These are phyloP conservation scores for Lachancea lanzarotensis DNA, from an alignment of 805 yeast genomes.

Conservation along the genomic window DNA sequence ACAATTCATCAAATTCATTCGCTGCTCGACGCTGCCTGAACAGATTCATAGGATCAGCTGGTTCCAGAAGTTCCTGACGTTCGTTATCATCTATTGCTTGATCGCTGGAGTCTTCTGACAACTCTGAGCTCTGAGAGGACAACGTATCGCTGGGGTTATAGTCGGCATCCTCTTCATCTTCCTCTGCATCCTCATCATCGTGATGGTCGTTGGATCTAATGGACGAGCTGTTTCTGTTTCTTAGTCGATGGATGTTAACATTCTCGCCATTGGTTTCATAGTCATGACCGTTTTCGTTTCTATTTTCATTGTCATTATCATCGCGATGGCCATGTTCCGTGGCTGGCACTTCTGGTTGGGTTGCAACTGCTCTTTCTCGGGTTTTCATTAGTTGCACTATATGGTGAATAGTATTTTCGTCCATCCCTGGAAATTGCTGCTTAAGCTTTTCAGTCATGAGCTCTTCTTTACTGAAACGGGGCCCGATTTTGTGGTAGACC, in stretches of 20 bases:
- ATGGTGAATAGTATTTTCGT: slow-evolving; percentile 27
- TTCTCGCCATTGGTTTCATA: background rate
- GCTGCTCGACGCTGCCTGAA: slow-evolving; percentile 22
- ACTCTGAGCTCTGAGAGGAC: slow-evolving; percentile 11
- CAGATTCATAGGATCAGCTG: slow-evolving; percentile 16
- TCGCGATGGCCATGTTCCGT: background rate
- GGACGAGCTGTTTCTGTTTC: too few species aligned
- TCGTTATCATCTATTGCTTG: slow-evolving; percentile 10
- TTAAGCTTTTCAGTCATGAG: slow-evolving; percentile 23
- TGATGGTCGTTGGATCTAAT: background rate
- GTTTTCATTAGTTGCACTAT: slow-evolving; percentile 25
- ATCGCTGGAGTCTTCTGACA: slow-evolving; percentile 8
- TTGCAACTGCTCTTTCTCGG: slow-evolving; percentile 18
- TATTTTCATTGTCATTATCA: slow-evolving; percentile 2
- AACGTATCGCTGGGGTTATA: slow-evolving; percentile 20
- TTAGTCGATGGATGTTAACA: background rate
- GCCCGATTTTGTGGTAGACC: slow-evolving; percentile 54
- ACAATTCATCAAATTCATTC: slow-evolving; percentile 18
- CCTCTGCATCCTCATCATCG: slow-evolving; percentile 21
- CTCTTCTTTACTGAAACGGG: slow-evolving; percentile 26
- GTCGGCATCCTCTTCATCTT: slow-evolving; percentile 16
- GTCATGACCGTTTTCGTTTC: background rate
- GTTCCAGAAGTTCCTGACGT: slow-evolving; percentile 16
- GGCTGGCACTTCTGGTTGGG: background rate
- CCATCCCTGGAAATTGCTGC: slow-evolving; percentile 30